phyloP scores from a whole-genome alignment of 371 early-diverging fungal genomes.

The Phascolomyces articulosus region DNA sequence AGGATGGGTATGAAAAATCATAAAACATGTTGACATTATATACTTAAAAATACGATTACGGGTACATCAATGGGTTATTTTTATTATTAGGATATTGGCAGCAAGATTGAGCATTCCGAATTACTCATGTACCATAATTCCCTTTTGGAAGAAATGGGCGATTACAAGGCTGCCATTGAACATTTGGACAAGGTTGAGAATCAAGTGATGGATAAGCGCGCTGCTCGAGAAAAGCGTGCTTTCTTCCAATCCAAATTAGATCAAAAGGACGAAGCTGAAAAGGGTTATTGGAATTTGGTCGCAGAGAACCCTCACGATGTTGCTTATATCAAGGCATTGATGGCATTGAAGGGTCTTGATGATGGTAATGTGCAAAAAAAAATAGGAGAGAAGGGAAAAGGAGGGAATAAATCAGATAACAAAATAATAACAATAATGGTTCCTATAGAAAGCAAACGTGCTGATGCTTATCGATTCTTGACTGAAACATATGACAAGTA shows the following conservation, averaged over 20 bases:
- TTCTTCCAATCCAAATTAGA: slow-evolving; percentile 66
- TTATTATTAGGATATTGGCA: slow-evolving; percentile 43
- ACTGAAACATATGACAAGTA: slow-evolving; percentile 70
- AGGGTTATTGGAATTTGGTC: slow-evolving; percentile 73
- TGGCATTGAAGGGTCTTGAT: slow-evolving; percentile 48
- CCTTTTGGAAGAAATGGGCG: slow-evolving; percentile 81
- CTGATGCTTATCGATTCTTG: slow-evolving; percentile 40
- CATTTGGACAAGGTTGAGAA: slow-evolving; percentile 72
- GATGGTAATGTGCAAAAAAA: slow-evolving; percentile 24
- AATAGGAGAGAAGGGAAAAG: neutral
- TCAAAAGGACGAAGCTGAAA: slow-evolving; percentile 74
- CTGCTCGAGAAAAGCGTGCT: slow-evolving; percentile 79
- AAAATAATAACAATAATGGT: too few species aligned
- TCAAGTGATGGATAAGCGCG: slow-evolving; percentile 73
- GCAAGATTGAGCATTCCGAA: slow-evolving; percentile 77
- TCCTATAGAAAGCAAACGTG: slow-evolving; percentile 23
- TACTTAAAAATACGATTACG: neutral
- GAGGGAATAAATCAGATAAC: neutral
- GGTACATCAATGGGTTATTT: too few species aligned
- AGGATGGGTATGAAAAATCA: neutral
- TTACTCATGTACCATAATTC: slow-evolving; percentile 76
- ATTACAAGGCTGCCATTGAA: slow-evolving; percentile 74
- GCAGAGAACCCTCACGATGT: slow-evolving; percentile 82
- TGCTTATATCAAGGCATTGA: slow-evolving; percentile 71
- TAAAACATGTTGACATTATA: neutral